These are phyloP conservation scores for Lachnellula occidentalis DNA, from an alignment of 2,329 filamentous ascomycete species.

Conservation along the genomic window DNA sequence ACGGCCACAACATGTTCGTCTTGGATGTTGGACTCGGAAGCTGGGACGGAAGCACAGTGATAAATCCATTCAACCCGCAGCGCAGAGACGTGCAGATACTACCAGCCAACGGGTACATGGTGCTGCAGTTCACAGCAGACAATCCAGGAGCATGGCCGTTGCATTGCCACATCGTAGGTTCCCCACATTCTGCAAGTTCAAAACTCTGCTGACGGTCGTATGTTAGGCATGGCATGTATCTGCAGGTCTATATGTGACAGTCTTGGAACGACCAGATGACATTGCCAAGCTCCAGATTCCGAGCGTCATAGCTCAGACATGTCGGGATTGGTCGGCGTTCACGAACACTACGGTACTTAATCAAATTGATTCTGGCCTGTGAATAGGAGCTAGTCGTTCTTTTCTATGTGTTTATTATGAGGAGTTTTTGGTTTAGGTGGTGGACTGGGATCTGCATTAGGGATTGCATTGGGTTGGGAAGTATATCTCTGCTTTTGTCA, in stretches of 20 bases:
- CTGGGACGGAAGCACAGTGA: conserved; percentile 25
- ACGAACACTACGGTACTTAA: conserved; percentile 7
- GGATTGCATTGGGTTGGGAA: too few relatives aligned
- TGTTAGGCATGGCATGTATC: conserved; percentile 45
- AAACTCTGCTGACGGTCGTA: background rate
- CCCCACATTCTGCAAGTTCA: background rate
- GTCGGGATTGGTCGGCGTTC: conserved; percentile 44
- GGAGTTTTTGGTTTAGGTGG: too few relatives aligned
- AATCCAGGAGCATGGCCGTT: conserved; percentile 50
- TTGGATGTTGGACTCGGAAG: conserved; percentile 44
- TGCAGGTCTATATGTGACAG: conserved; percentile 34
- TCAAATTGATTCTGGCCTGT: conserved; percentile 31
- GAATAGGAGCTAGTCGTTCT: too few relatives aligned
- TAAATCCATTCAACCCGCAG: conserved; percentile 43
- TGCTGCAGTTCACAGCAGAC: conserved; percentile 42
- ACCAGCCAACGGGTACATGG: conserved; percentile 36
- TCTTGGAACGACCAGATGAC: conserved; percentile 35
- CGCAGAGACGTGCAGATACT: conserved; percentile 46
- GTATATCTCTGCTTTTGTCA: too few relatives aligned
- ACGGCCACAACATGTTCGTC: conserved; percentile 66
- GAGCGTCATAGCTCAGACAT: conserved; percentile 46
- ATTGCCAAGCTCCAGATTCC: conserved; percentile 41
- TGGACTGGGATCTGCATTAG: too few relatives aligned
- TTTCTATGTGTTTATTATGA: too few relatives aligned
- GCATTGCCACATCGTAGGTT: conserved; percentile 40